Evolutionary conservation across 805 yeast species (phyloP), one percentile per base, ranked within the genome.

Genomic region (Metschnikowia similis): DNA sequence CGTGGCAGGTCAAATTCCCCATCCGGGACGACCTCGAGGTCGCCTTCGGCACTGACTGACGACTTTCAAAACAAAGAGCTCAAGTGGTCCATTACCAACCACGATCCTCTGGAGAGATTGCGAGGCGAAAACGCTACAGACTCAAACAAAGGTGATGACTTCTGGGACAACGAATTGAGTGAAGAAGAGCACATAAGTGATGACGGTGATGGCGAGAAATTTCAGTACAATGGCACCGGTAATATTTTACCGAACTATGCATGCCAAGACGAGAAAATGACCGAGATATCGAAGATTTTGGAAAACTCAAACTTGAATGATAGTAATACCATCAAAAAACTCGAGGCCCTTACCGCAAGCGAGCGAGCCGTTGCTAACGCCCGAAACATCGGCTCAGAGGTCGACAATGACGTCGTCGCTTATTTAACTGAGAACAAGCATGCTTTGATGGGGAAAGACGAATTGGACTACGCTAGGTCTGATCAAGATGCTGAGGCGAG

Each of bases 91-190:
- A 83, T 87, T 38, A 75, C 87, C 43, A 78, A 80, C 48, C 87
- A 82, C 57, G 91, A 87, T 58, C 95, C 95, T 0, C 83, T 84
- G 54, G 86, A 84, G 58, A 69, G 94, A 51, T 63, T 85, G 34
- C 60, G 58, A 11, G 54, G 47, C 3, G 49, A 46, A n/a, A 43
- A 47, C 17, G 47, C 45, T 8, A 35, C 47, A 13, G 59, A 42
- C 27, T 42, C 45, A 9, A 44, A 39, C 11, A 32, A 48, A 8
- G 53, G 49, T 10, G 54, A 47, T 29, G 45, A 35, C 9, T 35
- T 49, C 16, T 56, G 59, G 59, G 60, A 57, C 39, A 50, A 69
- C 47, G 78, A 72, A 48, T 67, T 67, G 10, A 75, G 82, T 59
- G 85, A 82, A 46, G 86, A 82, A 55, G 86, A 82, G 57, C 82